Conservation (phyloP, 495 filamentous ascomycete species). For the Penicillium parvum region DNA sequence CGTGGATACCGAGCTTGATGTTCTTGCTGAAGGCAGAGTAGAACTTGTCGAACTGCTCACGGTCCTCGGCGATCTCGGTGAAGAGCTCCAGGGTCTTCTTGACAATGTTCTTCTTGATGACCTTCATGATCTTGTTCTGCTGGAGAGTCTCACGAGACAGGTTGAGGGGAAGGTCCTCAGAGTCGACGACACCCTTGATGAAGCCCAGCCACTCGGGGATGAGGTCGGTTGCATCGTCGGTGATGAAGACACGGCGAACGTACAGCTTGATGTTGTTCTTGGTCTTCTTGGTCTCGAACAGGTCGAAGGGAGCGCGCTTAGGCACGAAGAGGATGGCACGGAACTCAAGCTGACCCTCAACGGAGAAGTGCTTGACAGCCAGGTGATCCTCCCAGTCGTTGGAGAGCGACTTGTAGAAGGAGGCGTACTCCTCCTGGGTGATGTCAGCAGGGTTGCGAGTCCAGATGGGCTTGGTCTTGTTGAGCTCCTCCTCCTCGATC, state of each 20-base stretch:
- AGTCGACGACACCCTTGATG: conserved; percentile 99
- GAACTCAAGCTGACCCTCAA: conserved; percentile 99
- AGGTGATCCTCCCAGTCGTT: conserved; percentile 99
- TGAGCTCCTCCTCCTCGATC: conserved; percentile 98
- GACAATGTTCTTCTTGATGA: conserved; percentile 99
- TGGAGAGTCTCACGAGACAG: conserved; percentile 99
- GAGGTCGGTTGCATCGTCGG: conserved; percentile 96
- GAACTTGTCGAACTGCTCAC: conserved; percentile 99
- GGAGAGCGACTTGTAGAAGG: conserved; percentile 99
- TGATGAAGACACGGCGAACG: conserved; percentile 99
- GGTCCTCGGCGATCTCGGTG: conserved; percentile 96
- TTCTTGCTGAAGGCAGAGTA: conserved; percentile 99
- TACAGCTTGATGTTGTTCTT: conserved; percentile 99
- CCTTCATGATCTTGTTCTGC: conserved; percentile 99
- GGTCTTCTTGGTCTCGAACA: conserved; percentile 99
- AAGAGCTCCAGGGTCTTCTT: conserved; percentile 99
- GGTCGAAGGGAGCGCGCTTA: conserved; percentile 98
- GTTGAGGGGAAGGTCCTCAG: conserved; percentile 98
- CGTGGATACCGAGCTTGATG: conserved; percentile 99
- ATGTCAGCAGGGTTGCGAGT: conserved; percentile 97
- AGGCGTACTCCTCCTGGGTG: conserved; percentile 91
- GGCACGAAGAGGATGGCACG: conserved; percentile 98
- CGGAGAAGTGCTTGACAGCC: conserved; percentile 99
- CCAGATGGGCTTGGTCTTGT: conserved; percentile 99
- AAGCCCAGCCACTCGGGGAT: conserved; percentile 99